Base-by-base conservation (phyloP, 225 moss, liverwort and hornwort genomes). In the Ulota crispa region DNA sequence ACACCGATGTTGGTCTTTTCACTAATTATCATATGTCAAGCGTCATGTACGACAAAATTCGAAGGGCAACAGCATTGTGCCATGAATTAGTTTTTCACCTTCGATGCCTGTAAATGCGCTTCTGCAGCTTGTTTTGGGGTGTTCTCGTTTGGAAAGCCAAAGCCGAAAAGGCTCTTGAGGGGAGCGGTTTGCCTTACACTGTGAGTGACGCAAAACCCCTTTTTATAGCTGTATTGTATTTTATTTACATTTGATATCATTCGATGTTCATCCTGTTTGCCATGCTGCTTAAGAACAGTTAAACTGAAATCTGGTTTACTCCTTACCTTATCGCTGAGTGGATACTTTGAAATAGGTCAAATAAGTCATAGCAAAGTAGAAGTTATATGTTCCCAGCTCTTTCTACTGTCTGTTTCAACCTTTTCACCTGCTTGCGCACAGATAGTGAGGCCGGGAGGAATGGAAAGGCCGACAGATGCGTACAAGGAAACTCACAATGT, bases 391-490 rank as follows among this genome's bases (percentile, higher is more conserved):
- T 59, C 23, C 27, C 66, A 11, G 59, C 24, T 80, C 42, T 73
- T 42, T 57, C 3, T 47, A 28, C 57, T 47, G 28, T 69, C 55
- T 32, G n/a, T 11, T 62, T 80, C 71, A 70, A 64, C 57, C 26
- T 62, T 78, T 78, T 84, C 30, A 65, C 69, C 30, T 70, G 45
- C 56, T 78, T 85, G 37, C 54, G 68, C 64, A 68, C 88, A 96
- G 96, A 93, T 96, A 83, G 91, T 96, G 65, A 92, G 96, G 78
- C 94, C 96, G 83, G 96, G 96, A 86, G 94, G 94, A 68, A 96
- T 96, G 96, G 96, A 96, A 85, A 89, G n/a, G 73, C 96, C 96
- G 56, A 94, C 93, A 14, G 94, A 96, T 83, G 77, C 88, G 41
- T 96, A 72, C 66, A 96, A 96, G 82, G 92, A 94, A 84, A 94